Percentiles rank a stretch among this genome's conserved stretches.
These are phyloP conservation scores for Toxoplasma gondii DNA, from an alignment of 169 alveolate genomes.

Conservation along the genomic window DNA sequence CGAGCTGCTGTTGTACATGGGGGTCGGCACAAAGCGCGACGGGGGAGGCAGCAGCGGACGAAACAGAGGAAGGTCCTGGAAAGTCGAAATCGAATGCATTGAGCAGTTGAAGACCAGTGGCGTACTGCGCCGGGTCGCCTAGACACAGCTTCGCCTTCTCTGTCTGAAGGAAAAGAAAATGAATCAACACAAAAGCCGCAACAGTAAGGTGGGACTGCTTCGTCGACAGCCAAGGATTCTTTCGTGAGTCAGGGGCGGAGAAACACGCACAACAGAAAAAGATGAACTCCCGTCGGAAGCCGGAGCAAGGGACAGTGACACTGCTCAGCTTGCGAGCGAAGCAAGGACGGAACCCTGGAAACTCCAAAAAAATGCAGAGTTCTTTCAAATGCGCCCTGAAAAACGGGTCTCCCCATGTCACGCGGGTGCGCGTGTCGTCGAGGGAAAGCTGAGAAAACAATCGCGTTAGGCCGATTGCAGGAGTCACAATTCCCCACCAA, in stretches of 20 bases:
- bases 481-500: too few relatives aligned
- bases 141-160: constrained; percentile 51
- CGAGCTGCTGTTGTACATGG: constrained; percentile 38
- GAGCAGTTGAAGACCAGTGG: constrained; percentile 33
- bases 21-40: constrained; percentile 37
- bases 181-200: neutral
- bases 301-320: neutral
- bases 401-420: too few relatives aligned
- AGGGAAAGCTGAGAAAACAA: too few relatives aligned
- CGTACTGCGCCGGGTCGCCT: constrained; percentile 36
- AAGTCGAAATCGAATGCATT: constrained; percentile 8
- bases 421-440: too few relatives aligned
- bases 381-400: too few relatives aligned
- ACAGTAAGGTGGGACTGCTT: neutral
- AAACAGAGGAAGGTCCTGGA: neutral
- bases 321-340: neutral
- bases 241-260: neutral
- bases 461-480: too few relatives aligned
- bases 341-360: neutral
- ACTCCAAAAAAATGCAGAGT: too few relatives aligned
- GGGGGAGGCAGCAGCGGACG: constrained; percentile 37
- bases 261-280: neutral
- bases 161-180: neutral
- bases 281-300: neutral
- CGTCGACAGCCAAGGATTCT: neutral